Conservation (phyloP, 1,284 basidiomycete species). For the Meripilus lineatus region DNA sequence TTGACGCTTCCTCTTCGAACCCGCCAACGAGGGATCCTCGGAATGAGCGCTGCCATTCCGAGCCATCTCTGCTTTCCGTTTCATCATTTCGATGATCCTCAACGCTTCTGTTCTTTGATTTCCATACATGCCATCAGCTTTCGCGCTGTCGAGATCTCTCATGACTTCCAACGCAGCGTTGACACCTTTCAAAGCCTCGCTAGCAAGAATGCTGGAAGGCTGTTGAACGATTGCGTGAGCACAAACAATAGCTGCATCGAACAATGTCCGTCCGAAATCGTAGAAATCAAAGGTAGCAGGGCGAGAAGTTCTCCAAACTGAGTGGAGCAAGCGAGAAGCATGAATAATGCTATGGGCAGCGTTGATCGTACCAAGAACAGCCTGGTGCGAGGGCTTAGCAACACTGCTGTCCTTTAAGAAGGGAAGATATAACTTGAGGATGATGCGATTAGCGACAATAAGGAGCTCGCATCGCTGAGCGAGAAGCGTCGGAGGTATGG, state of each 20-base stretch:
- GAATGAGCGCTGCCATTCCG: slow-evolving; percentile 17
- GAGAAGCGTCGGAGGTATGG: slow-evolving; percentile 26
- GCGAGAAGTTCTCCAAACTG: slow-evolving; percentile 32
- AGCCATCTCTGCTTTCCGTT: slow-evolving; percentile 39
- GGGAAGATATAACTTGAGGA: slow-evolving; percentile 63
- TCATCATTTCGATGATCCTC: slow-evolving; percentile 44
- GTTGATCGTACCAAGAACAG: slow-evolving; percentile 49
- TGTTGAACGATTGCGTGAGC: slow-evolving; percentile 54
- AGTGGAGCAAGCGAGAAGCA: slow-evolving; percentile 40
- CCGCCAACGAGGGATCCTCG: slow-evolving; percentile 17
- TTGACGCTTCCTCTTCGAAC: slow-evolving; percentile 51
- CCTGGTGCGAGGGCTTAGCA: slow-evolving; percentile 36
- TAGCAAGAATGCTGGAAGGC: slow-evolving; percentile 41
- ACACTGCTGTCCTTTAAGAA: slow-evolving; percentile 41
- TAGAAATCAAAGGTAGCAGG: slow-evolving; percentile 54
- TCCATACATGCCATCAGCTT: slow-evolving; percentile 19
- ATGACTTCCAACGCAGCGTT: slow-evolving; percentile 47
- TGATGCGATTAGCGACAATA: slow-evolving; percentile 51
- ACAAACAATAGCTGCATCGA: slow-evolving; percentile 59
- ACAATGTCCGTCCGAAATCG: slow-evolving; percentile 51
- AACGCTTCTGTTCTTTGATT: slow-evolving; percentile 32
- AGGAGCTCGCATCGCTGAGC: slow-evolving; percentile 55
- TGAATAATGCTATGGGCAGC: slow-evolving; percentile 58
- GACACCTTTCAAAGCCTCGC: slow-evolving; percentile 45
- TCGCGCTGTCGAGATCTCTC: slow-evolving; percentile 25